phyloP scores from a whole-genome alignment of 768 basidiomycete genomes.

The Mycena epipterygia region DNA sequence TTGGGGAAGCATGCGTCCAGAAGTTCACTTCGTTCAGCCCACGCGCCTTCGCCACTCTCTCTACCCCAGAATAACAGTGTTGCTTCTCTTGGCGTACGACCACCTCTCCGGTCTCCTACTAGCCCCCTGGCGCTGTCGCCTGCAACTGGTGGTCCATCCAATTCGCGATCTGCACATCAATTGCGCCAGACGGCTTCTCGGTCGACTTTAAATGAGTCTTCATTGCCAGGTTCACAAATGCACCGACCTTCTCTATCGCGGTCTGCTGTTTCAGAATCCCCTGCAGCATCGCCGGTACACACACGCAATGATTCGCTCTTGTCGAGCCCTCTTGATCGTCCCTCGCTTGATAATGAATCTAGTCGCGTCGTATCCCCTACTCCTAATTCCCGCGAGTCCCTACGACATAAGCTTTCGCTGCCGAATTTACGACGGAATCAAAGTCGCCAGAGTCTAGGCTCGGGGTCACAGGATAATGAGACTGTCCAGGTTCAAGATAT shows the following conservation, averaged over 20 bases:
- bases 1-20: constrained; percentile 33
- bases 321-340: constrained; percentile 39
- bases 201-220: constrained; percentile 41
- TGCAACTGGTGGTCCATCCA: constrained; percentile 5
- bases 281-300: constrained; percentile 27
- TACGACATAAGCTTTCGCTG: constrained; percentile 77
- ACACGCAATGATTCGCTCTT: constrained; percentile 37
- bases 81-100: constrained; percentile 33
- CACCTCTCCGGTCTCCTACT: constrained; percentile 47
- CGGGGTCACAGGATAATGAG: constrained; percentile 55
- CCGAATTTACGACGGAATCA: constrained; percentile 70
- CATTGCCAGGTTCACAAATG: neutral
- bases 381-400: constrained; percentile 52
- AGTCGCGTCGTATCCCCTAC: constrained; percentile 56
- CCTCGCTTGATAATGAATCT: constrained; percentile 52
- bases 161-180: constrained; percentile 42
- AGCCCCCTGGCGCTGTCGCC: constrained; percentile 49
- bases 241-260: constrained; percentile 26
- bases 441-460: constrained; percentile 46
- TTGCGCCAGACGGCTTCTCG: constrained; percentile 46
- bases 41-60: constrained; percentile 59
- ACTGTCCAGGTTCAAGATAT: constrained; percentile 83
- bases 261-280: constrained; percentile 27
- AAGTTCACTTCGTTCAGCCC: constrained; percentile 45
- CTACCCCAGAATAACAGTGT: constrained; percentile 54